These are phyloP conservation scores for Hymenoscyphus linearis DNA, from an alignment of 2,329 filamentous ascomycete genomes.

Conservation along the genomic window DNA sequence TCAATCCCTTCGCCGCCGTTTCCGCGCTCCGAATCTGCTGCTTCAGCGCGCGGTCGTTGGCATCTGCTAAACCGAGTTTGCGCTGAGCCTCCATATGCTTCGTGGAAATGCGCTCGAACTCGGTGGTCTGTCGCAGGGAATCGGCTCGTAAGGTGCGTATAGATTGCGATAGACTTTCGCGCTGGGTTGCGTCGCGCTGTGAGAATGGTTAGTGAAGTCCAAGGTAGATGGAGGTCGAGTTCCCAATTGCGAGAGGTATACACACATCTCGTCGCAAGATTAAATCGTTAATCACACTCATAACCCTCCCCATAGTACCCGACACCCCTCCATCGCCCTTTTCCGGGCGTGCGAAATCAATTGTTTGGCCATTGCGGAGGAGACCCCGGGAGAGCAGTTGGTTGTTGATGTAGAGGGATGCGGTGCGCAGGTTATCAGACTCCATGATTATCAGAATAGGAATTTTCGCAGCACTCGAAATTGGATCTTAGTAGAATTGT, in stretches of 20 bases:
- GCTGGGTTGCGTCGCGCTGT: conserved; percentile 83
- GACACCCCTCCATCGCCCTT: conserved; percentile 56
- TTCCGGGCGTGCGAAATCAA: conserved; percentile 77
- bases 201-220: not conserved
- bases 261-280: conserved; percentile 83
- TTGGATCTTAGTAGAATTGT: not conserved
- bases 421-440: conserved; percentile 56
- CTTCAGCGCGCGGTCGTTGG: conserved; percentile 65
- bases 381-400: conserved; percentile 62
- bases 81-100: conserved; percentile 51
- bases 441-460: conserved; percentile 23
- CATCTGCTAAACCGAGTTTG: conserved; percentile 54
- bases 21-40: conserved; percentile 70
- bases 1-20: conserved; percentile 65
- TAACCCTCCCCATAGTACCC: conserved; percentile 76
- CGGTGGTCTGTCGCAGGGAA: conserved; percentile 64
- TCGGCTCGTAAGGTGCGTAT: conserved; percentile 73
- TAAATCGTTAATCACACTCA: conserved; percentile 90
- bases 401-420: conserved; percentile 69
- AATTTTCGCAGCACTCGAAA: not conserved
- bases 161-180: conserved; percentile 74
- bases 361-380: conserved; percentile 61
- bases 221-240: too few relatives aligned
- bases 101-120: conserved; percentile 55
- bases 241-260: conserved; percentile 16